Evolutionary conservation across 1,284 basidiomycete genomes (phyloP).

Genomic region (Fistulina hepatica): DNA sequence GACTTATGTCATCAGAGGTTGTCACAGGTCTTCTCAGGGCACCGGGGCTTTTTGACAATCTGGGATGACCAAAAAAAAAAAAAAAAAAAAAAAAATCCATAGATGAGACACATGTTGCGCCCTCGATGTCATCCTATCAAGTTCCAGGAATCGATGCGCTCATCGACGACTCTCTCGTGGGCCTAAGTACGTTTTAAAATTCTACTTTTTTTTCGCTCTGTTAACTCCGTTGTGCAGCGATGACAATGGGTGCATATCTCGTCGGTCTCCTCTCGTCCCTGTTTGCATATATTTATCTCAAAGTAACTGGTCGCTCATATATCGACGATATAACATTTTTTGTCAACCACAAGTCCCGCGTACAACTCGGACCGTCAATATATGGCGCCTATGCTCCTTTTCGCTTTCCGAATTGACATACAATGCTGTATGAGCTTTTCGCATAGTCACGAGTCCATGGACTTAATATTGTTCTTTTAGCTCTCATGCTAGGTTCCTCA

Average conservation of each 20-base stretch:
- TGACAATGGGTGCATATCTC: constrained; percentile 69
- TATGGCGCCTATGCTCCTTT: constrained; percentile 68
- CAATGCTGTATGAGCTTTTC: constrained; percentile 47
- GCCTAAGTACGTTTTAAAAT: constrained; percentile 47
- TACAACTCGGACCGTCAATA: constrained; percentile 69
- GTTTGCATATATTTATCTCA: constrained; percentile 78
- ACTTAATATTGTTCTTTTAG: constrained; percentile 24
- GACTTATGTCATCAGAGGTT: no score
- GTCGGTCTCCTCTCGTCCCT: constrained; percentile 70
- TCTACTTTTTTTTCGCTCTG: constrained; percentile 3
- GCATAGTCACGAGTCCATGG: constrained; percentile 2
- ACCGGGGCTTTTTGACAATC: no score
- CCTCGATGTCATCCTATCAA: neutral
- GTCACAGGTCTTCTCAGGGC: no score
- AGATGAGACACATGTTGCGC: no score
- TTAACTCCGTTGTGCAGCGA: constrained; percentile 26
- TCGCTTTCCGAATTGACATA: constrained; percentile 70
- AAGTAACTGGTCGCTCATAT: constrained; percentile 19
- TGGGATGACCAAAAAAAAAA: no score
- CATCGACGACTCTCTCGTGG: constrained; percentile 80
- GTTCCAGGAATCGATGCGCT: constrained; percentile 62
- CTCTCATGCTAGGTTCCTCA: constrained; percentile 54
- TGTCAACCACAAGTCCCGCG: constrained; percentile 52
- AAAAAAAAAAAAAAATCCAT: no score
- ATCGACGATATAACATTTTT: constrained; percentile 1